Conservation (phyloP, 2,329 filamentous ascomycete species). For the Penicillium sp. region DNA sequence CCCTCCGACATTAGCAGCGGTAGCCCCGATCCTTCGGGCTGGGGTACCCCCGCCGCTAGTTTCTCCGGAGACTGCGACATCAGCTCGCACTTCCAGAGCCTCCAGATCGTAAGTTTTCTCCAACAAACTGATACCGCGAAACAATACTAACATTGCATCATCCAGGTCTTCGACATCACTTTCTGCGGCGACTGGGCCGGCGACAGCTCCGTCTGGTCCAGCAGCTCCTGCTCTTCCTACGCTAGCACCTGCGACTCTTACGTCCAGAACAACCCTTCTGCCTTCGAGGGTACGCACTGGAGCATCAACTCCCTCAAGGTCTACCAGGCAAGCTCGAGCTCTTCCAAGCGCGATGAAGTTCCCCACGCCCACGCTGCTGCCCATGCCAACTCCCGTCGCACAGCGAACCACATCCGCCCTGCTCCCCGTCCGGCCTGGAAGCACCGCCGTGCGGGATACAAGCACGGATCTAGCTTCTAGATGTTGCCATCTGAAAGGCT, state of each 20-base stretch:
- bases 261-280: constrained; percentile 68
- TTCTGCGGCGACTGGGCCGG: constrained; percentile 91
- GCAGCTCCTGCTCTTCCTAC: constrained; percentile 60
- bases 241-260: constrained; percentile 69
- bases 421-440: constrained; percentile 9
- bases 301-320: constrained; percentile 70
- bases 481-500: not conserved
- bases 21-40: constrained; percentile 64
- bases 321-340: constrained; percentile 44
- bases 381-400: constrained; percentile 1
- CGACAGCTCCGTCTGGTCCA: constrained; percentile 63
- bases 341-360: constrained; percentile 1
- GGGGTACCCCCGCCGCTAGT: constrained; percentile 67
- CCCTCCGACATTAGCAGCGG: constrained; percentile 63
- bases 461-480: constrained; percentile 5
- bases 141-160: not conserved
- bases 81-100: constrained; percentile 64
- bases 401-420: constrained; percentile 1
- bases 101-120: constrained; percentile 62
- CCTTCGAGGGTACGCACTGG: constrained; percentile 76
- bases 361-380: constrained; percentile 2
- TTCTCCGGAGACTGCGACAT: constrained; percentile 75
- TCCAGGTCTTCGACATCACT: constrained; percentile 65
- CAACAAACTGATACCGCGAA: not conserved
- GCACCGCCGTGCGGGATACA: constrained; percentile 12